Conservation (phyloP, 2,329 filamentous ascomycete species). For the Purpureocillium takamizusanense region DNA sequence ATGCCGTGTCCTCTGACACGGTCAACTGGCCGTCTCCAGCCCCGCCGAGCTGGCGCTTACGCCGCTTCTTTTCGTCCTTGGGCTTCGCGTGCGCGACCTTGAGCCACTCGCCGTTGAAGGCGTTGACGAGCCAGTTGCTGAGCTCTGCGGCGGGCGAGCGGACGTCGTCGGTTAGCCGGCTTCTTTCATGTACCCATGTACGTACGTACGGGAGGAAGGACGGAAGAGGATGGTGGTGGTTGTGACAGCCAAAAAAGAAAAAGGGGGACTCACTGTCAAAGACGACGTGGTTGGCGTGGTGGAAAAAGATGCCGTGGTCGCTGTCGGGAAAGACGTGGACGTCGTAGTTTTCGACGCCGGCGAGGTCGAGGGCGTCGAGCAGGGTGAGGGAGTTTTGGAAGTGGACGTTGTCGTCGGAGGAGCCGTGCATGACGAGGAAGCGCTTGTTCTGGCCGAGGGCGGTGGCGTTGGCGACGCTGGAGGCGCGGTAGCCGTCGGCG, state of each 20-base stretch:
- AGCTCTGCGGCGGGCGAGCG: slow-evolving; percentile 44
- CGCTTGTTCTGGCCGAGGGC: slow-evolving; percentile 69
- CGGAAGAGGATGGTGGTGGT: slow-evolving; percentile 3
- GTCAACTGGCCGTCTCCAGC: not conserved
- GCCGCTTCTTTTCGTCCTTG: slow-evolving; percentile 17
- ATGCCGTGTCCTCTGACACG: not conserved
- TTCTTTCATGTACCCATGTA: slow-evolving; percentile 3
- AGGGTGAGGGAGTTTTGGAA: slow-evolving; percentile 87
- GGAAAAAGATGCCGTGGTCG: slow-evolving; percentile 90
- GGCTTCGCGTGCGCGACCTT: slow-evolving; percentile 44
- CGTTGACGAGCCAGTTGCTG: slow-evolving; percentile 87
- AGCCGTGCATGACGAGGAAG: slow-evolving; percentile 92
- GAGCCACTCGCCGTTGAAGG: slow-evolving; percentile 95
- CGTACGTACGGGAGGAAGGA: not conserved
- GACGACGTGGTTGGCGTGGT: slow-evolving; percentile 83
- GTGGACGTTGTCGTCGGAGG: slow-evolving; percentile 96
- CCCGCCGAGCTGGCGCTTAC: not conserved
- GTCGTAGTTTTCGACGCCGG: slow-evolving; percentile 83
- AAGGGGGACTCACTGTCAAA: slow-evolving; percentile 80
- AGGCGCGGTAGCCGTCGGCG: slow-evolving; percentile 62
- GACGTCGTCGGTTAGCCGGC: too few species aligned
- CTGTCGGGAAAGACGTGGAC: slow-evolving; percentile 95
- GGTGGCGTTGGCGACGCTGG: slow-evolving; percentile 64
- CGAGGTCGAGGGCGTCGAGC: slow-evolving; percentile 77
- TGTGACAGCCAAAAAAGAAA: too few species aligned